Conservation (phyloP, 2,329 filamentous ascomycete genomes). For the Proliferodiscus dingleyae region DNA sequence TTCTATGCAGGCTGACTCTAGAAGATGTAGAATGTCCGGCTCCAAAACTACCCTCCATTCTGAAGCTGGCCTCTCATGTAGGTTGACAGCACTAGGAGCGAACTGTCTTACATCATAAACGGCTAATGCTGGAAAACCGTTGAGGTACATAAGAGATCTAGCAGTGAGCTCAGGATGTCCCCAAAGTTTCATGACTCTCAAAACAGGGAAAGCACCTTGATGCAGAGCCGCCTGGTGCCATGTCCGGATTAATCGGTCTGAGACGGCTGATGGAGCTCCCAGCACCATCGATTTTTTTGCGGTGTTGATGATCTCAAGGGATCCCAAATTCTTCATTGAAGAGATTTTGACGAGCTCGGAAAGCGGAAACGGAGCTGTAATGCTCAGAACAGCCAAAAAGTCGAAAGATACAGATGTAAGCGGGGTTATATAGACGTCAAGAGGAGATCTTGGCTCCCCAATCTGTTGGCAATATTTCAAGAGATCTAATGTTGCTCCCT, state of each 20-base stretch:
- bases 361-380: conserved; percentile 23
- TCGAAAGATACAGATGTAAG: conserved; percentile 28
- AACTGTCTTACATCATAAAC: conserved; percentile 27
- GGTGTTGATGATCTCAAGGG: conserved; percentile 27
- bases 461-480: conserved; percentile 26
- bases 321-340: conserved; percentile 27
- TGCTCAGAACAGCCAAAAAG: conserved; percentile 30
- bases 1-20: conserved; percentile 23
- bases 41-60: conserved; percentile 9
- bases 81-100: conserved; percentile 18
- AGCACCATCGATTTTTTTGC: background rate
- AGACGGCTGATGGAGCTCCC: conserved; percentile 9
- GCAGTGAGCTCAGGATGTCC: conserved; percentile 26
- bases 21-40: conserved; percentile 7
- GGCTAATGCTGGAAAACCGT: conserved; percentile 27
- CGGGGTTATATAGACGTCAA: conserved; percentile 24
- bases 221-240: conserved; percentile 27
- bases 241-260: conserved; percentile 29
- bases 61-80: conserved; percentile 19
- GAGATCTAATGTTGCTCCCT: conserved; percentile 14
- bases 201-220: conserved; percentile 25
- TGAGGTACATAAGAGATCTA: conserved; percentile 27
- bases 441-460: conserved; percentile 15
- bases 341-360: conserved; percentile 29
- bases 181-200: conserved; percentile 31